phyloP scores from a whole-genome alignment of 2,329 filamentous ascomycete species.

The Colletotrichum sp. region DNA sequence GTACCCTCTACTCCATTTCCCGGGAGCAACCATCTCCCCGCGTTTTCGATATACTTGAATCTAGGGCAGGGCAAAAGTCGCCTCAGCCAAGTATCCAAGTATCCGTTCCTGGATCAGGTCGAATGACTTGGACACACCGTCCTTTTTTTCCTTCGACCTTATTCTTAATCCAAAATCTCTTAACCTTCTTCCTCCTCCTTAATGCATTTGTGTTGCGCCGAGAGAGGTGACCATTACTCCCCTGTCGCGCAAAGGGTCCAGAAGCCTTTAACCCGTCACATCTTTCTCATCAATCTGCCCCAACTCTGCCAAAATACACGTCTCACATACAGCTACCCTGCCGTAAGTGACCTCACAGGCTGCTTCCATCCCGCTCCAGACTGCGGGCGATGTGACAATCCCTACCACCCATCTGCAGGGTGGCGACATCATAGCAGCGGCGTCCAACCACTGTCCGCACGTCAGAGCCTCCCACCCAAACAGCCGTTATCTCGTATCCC shows the following conservation, averaged over 20 bases:
- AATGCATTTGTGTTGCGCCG: not conserved
- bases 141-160: not conserved
- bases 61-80: slow-evolving; percentile 1
- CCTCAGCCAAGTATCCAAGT: slow-evolving; percentile 3
- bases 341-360: slow-evolving; percentile 5
- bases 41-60: slow-evolving; percentile 1
- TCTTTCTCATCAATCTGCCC: not conserved
- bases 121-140: not conserved
- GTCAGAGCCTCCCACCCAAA: not conserved
- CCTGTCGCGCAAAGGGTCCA: not conserved
- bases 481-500: not conserved
- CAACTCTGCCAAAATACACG: not conserved
- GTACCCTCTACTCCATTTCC: not conserved
- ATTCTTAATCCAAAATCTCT: not conserved
- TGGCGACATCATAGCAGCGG: slow-evolving; percentile 20
- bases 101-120: not conserved
- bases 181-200: not conserved
- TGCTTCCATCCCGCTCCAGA: not conserved
- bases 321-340: not conserved
- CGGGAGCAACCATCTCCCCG: not conserved
- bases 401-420: slow-evolving; percentile 15
- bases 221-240: not conserved
- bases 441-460: not conserved
- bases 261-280: not conserved
- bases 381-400: slow-evolving; percentile 13